phyloP scores from a whole-genome alignment of 176 grass and related monocot genomes.

The Zea luxurians region DNA sequence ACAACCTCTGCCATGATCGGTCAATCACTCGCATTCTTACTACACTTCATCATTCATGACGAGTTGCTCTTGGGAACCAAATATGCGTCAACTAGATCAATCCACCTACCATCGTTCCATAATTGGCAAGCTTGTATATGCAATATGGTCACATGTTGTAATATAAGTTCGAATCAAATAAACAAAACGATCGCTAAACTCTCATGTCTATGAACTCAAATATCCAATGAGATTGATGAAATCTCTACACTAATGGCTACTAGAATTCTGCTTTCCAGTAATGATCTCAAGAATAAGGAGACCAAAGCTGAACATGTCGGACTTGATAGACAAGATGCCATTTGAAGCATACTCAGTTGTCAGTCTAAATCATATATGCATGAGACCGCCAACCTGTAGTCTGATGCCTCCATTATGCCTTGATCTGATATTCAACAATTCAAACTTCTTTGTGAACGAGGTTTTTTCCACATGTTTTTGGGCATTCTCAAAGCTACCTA shows the following conservation, averaged over 20 bases:
- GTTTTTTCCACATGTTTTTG: too few relatives aligned
- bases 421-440: too few relatives aligned
- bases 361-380: neutral
- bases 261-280: neutral
- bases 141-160: too few relatives aligned
- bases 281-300: conserved; percentile 27
- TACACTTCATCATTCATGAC: neutral
- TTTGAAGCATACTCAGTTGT: conserved; percentile 9
- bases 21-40: neutral
- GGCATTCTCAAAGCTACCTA: too few relatives aligned
- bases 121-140: neutral
- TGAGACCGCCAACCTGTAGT: too few relatives aligned
- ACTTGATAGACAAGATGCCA: conserved; percentile 18
- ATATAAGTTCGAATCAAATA: neutral
- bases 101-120: neutral
- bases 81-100: neutral
- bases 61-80: neutral
- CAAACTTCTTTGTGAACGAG: too few relatives aligned
- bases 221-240: conserved; percentile 35
- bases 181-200: neutral
- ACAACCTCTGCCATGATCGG: too few relatives aligned
- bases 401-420: too few relatives aligned
- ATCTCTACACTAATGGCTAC: neutral
- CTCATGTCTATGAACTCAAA: neutral
- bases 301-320: conserved; percentile 14